A percentile compares a stretch with the other conserved stretches of the same genome.
phyloP scores from a whole-genome alignment of 2,329 filamentous ascomycete species.

The Rhinocladiella similis region DNA sequence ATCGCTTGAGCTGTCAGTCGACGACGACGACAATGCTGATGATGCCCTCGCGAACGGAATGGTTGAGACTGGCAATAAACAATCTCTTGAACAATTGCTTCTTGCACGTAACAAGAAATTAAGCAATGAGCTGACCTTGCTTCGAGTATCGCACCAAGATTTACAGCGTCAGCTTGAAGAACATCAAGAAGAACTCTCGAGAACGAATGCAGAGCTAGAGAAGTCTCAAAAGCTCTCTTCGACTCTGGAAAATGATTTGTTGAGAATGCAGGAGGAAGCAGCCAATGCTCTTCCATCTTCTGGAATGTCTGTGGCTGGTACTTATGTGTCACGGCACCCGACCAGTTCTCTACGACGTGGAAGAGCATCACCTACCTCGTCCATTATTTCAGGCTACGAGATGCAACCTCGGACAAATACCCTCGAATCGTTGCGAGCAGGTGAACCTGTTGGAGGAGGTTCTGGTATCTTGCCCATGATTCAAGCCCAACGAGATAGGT shows the following conservation, averaged over 20 bases:
- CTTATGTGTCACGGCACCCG: conserved; percentile 78
- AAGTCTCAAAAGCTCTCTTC: conserved; percentile 80
- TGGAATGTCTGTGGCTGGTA: conserved; percentile 89
- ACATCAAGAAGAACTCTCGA: conserved; percentile 79
- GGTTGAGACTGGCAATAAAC: conserved; percentile 62
- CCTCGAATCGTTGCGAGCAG: conserved; percentile 62
- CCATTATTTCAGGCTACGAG: conserved; percentile 97
- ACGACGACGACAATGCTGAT: conserved; percentile 67
- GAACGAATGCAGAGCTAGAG: conserved; percentile 81
- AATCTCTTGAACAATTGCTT: conserved; percentile 86
- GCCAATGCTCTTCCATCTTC: conserved; percentile 79
- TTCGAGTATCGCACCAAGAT: conserved; percentile 92
- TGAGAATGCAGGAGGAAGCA: conserved; percentile 81
- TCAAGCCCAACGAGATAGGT: conserved; percentile 93
- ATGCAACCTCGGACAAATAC: conserved; percentile 56
- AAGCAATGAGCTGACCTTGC: conserved; percentile 85
- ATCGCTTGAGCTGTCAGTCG: conserved; percentile 94
- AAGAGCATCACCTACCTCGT: conserved; percentile 84
- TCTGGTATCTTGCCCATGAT: conserved; percentile 96
- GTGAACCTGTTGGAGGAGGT: conserved; percentile 70
- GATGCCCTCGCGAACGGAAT: conserved; percentile 49
- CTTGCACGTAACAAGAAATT: conserved; percentile 95
- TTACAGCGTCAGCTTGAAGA: conserved; percentile 76
- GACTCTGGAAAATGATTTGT: conserved; percentile 88
- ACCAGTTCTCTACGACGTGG: conserved; percentile 65